phyloP scores from a whole-genome alignment of 352 stramenopile genomes.

The Phytopythium ostracodes region DNA sequence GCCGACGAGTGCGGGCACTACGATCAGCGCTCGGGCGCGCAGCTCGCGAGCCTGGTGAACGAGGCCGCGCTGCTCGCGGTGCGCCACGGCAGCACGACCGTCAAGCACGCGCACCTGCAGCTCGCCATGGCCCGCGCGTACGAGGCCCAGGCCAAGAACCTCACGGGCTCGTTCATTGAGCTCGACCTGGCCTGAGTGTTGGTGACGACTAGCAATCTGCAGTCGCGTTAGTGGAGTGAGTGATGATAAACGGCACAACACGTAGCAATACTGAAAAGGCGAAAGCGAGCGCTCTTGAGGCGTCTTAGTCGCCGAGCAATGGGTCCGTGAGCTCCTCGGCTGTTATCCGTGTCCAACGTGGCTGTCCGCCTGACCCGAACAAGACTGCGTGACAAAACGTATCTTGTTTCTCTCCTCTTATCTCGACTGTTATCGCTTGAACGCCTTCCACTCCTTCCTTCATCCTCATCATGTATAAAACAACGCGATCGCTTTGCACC shows the following conservation, averaged over 20 bases:
- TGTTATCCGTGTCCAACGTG: too few relatives aligned
- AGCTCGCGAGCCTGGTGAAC: slow-evolving; percentile 80
- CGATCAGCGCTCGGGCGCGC: slow-evolving; percentile 63
- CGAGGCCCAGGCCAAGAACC: slow-evolving; percentile 49
- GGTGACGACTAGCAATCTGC: too few relatives aligned
- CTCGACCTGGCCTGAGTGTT: slow-evolving; percentile 38
- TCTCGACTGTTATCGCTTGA: too few relatives aligned
- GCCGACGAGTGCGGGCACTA: slow-evolving; percentile 52
- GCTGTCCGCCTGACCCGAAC: too few relatives aligned
- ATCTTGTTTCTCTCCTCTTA: too few relatives aligned
- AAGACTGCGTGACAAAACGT: too few relatives aligned
- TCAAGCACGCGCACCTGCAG: slow-evolving; percentile 69
- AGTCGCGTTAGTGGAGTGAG: too few relatives aligned
- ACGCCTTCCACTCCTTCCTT: too few relatives aligned
- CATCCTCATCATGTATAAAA: background rate
- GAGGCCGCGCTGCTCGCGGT: slow-evolving; percentile 79
- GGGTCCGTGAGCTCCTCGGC: too few relatives aligned
- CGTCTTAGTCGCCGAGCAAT: too few relatives aligned
- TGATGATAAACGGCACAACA: background rate
- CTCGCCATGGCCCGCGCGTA: slow-evolving; percentile 70
- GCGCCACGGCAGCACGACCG: slow-evolving; percentile 52
- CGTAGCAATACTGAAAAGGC: too few relatives aligned
- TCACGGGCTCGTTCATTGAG: slow-evolving; percentile 51
- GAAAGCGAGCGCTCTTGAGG: too few relatives aligned
- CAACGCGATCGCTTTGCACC: background rate